These are phyloP conservation scores for Coniochaeta hoffmannii DNA, from an alignment of 2,329 filamentous ascomycete genomes.

Conservation along the genomic window DNA sequence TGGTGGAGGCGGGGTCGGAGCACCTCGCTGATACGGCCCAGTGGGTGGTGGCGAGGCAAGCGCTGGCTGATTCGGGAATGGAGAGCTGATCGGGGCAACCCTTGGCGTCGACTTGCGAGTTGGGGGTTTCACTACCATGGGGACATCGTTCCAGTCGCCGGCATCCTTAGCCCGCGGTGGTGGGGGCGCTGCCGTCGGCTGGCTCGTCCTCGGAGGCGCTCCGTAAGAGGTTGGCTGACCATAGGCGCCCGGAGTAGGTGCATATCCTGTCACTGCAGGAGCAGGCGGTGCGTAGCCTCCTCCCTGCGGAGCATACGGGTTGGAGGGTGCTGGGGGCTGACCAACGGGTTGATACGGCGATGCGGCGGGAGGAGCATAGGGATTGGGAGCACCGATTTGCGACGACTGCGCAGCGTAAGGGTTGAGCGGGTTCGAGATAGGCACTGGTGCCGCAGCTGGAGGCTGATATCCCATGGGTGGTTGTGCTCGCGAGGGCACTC, in stretches of 20 bases:
- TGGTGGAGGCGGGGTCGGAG: slow-evolving; percentile 67
- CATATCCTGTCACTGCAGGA: slow-evolving; percentile 39
- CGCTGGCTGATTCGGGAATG: slow-evolving; percentile 61
- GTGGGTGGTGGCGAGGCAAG: slow-evolving; percentile 50
- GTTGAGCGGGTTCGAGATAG: slow-evolving; percentile 17
- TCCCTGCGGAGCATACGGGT: slow-evolving; percentile 39
- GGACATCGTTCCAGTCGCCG: slow-evolving; percentile 91
- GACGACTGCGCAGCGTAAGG: slow-evolving; percentile 24
- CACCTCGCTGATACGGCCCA: slow-evolving; percentile 52
- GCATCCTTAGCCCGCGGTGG: slow-evolving; percentile 64
- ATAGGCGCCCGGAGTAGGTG: slow-evolving; percentile 38
- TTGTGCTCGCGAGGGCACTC: not conserved
- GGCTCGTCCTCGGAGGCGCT: slow-evolving; percentile 47
- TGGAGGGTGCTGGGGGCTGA: slow-evolving; percentile 24
- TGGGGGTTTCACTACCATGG: slow-evolving; percentile 72
- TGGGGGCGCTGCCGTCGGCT: slow-evolving; percentile 59
- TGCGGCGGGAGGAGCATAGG: slow-evolving; percentile 17
- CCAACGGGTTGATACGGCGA: slow-evolving; percentile 28
- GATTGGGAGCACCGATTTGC: slow-evolving; percentile 18
- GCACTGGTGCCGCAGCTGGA: slow-evolving; percentile 26
- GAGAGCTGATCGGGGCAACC: slow-evolving; percentile 61
- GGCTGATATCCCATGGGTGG: slow-evolving; percentile 38
- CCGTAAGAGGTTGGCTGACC: slow-evolving; percentile 26
- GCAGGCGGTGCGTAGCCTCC: slow-evolving; percentile 11
- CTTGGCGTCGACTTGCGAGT: slow-evolving; percentile 69